These are phyloP conservation scores for Fusarium albosuccineum DNA, from an alignment of 2,329 filamentous ascomycete species.

Conservation along the genomic window DNA sequence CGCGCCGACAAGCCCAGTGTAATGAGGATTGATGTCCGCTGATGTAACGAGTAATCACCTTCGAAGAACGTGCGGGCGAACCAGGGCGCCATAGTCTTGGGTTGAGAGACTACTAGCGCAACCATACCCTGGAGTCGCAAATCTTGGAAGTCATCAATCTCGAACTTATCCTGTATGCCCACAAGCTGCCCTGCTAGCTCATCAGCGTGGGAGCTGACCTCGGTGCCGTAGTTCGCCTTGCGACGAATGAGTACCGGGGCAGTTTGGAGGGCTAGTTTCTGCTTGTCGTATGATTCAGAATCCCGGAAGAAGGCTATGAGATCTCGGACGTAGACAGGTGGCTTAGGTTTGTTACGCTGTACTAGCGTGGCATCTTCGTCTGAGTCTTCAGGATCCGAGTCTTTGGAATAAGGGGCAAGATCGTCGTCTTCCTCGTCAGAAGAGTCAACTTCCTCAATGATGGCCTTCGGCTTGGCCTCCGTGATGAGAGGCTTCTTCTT, in stretches of 20 bases:
- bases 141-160: slow-evolving; percentile 82
- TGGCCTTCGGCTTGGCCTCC: slow-evolving; percentile 55
- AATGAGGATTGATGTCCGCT: slow-evolving; percentile 85
- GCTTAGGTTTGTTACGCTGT: slow-evolving; percentile 82
- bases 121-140: slow-evolving; percentile 84
- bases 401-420: slow-evolving; percentile 83
- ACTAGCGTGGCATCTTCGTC: slow-evolving; percentile 93
- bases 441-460: slow-evolving; percentile 76
- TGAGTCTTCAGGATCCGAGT: slow-evolving; percentile 89
- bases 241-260: slow-evolving; percentile 86
- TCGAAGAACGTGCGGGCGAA: slow-evolving; percentile 89
- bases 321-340: slow-evolving; percentile 92
- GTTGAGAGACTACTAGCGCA: slow-evolving; percentile 81
- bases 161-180: slow-evolving; percentile 87
- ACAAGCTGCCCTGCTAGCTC: slow-evolving; percentile 83
- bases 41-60: slow-evolving; percentile 89
- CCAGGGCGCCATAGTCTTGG: slow-evolving; percentile 84
- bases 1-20: slow-evolving; percentile 85
- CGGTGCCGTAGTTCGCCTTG: slow-evolving; percentile 88
- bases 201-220: slow-evolving; percentile 85
- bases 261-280: slow-evolving; percentile 81
- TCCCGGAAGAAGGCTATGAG: slow-evolving; percentile 84
- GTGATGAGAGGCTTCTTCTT: slow-evolving; percentile 48
- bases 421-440: slow-evolving; percentile 74
- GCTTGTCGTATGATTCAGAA: slow-evolving; percentile 85